Evolutionary conservation across 164 flowering plant genomes (phyloP).

Genomic region (Santalum album): DNA sequence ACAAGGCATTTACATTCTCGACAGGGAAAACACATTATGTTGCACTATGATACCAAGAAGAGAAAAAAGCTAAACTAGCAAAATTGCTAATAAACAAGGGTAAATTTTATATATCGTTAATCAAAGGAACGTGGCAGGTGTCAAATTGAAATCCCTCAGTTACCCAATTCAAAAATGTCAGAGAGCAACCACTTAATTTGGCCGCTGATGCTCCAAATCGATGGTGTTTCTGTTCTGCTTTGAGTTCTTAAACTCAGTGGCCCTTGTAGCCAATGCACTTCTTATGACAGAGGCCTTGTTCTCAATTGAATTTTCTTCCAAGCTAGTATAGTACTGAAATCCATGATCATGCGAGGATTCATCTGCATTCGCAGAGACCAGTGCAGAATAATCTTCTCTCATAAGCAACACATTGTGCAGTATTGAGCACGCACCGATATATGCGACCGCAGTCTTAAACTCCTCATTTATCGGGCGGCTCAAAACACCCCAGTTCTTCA

Average conservation of each 20-base stretch:
- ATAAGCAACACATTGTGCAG: constrained; percentile 72
- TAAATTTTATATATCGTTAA: too few relatives aligned
- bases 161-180: background rate
- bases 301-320: constrained; percentile 20
- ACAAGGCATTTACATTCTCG: background rate
- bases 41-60: background rate
- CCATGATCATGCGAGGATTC: constrained; percentile 16
- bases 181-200: background rate
- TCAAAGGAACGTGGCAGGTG: too few relatives aligned
- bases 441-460: constrained; percentile 53
- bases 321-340: constrained; percentile 8
- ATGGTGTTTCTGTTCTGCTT: background rate
- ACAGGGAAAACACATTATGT: background rate
- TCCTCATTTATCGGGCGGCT: constrained; percentile 50
- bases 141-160: too few relatives aligned
- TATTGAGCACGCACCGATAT: constrained; percentile 71
- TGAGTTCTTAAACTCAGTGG: constrained; percentile 9
- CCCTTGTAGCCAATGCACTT: constrained; percentile 46
- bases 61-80: background rate
- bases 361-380: constrained; percentile 29
- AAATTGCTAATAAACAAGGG: background rate
- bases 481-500: constrained; percentile 77
- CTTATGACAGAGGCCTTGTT: constrained; percentile 29
- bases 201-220: background rate
- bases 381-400: constrained; percentile 67